phyloP scores from a whole-genome alignment of 2,329 filamentous ascomycete genomes.

The Epichloe gansuensis region DNA sequence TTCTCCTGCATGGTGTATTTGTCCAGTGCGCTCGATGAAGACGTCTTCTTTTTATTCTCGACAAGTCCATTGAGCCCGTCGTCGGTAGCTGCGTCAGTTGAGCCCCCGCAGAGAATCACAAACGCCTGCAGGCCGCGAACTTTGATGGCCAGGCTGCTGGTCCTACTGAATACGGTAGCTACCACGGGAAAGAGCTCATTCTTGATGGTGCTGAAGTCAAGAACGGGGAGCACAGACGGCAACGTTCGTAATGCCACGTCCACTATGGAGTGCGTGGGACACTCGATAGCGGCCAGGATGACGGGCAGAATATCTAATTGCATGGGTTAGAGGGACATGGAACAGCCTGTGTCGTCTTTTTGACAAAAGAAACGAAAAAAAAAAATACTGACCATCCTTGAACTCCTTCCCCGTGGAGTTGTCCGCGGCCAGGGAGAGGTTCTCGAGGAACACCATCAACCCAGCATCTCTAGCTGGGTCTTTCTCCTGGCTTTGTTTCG shows the following conservation, averaged over 20 bases:
- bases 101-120: conserved; percentile 74
- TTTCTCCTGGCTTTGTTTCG: conserved; percentile 51
- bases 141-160: conserved; percentile 88
- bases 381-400: conserved; percentile 58
- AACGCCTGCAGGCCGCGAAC: conserved; percentile 85
- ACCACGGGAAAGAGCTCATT: conserved; percentile 93
- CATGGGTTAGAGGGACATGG: background rate
- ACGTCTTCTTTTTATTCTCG: conserved; percentile 46
- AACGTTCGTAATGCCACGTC: conserved; percentile 73
- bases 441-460: conserved; percentile 80
- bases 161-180: conserved; percentile 80
- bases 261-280: conserved; percentile 75
- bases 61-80: conserved; percentile 60
- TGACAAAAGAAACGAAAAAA: background rate
- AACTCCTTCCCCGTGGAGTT: conserved; percentile 88
- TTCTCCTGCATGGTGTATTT: conserved; percentile 99
- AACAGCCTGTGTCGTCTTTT: background rate
- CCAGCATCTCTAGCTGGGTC: conserved; percentile 79
- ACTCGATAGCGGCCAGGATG: conserved; percentile 71
- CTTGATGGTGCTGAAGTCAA: conserved; percentile 95
- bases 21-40: conserved; percentile 69
- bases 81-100: conserved; percentile 33
- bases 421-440: conserved; percentile 60
- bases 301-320: conserved; percentile 71
- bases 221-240: conserved; percentile 66